Evolutionary conservation across 1,284 basidiomycete genomes (phyloP).

Genomic region (Athelia psychrophila): DNA sequence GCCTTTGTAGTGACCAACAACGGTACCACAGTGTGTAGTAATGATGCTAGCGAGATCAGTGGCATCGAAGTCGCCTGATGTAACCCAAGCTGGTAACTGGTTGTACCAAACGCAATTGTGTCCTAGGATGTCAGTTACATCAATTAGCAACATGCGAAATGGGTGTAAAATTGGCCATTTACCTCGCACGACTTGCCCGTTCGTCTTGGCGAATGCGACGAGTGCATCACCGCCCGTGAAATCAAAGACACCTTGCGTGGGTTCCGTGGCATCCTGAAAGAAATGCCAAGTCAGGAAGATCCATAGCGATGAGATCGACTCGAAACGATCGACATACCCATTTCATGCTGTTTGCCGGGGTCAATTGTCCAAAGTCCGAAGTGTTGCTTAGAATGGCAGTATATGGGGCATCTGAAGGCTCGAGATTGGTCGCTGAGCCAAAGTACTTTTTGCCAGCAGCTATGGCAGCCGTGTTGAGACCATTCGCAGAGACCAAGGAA

Average conservation of each 20-base stretch:
- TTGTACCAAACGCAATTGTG: constrained; percentile 39
- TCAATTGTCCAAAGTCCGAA: constrained; percentile 46
- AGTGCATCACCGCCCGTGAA: constrained; percentile 23
- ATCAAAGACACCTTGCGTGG: constrained; percentile 21
- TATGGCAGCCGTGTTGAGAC: constrained; percentile 38
- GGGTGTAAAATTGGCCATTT: too few species aligned
- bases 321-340: constrained; percentile 32
- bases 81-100: constrained; percentile 52
- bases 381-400: constrained; percentile 37
- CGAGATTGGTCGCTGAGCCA: constrained; percentile 57
- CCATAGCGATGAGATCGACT: too few species aligned
- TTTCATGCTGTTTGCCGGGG: constrained; percentile 56
- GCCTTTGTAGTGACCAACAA: constrained; percentile 49
- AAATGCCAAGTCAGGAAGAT: too few species aligned
- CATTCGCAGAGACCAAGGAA: constrained; percentile 4
- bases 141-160: too few species aligned
- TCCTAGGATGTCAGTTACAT: too few species aligned
- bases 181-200: constrained; percentile 32
- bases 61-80: constrained; percentile 37
- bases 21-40: constrained; percentile 41
- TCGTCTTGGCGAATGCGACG: constrained; percentile 22
- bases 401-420: constrained; percentile 45
- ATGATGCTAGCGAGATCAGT: constrained; percentile 41
- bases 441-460: constrained; percentile 55
- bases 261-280: constrained; percentile 22